phyloP scores from a whole-genome alignment of 1,139 yeast genomes.

The Blastobotrys capitulatus region DNA sequence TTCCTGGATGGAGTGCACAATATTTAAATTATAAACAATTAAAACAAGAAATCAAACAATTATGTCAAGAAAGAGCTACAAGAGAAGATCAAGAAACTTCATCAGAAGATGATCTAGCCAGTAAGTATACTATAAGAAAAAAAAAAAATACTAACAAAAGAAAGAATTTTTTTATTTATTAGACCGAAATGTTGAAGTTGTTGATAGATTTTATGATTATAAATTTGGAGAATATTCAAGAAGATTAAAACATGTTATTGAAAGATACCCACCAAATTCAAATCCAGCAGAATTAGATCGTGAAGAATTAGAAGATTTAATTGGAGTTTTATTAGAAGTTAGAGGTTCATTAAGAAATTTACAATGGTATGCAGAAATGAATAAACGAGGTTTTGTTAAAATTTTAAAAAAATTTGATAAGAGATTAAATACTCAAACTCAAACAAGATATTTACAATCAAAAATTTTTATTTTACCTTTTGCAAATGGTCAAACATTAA shows the following conservation, averaged over 20 bases:
- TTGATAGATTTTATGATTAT: constrained; percentile 69
- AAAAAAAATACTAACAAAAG: not conserved
- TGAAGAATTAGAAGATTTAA: constrained; percentile 78
- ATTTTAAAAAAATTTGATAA: constrained; percentile 89
- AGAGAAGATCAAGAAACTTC: constrained; percentile 16
- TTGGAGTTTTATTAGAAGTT: constrained; percentile 69
- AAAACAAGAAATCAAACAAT: constrained; percentile 69
- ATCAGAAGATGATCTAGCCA: constrained; percentile 28
- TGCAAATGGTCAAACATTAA: constrained; percentile 56
- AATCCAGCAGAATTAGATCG: constrained; percentile 34
- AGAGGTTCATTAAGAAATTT: constrained; percentile 75
- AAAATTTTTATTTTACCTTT: constrained; percentile 73
- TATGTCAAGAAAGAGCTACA: constrained; percentile 26
- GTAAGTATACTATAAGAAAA: constrained; percentile 17
- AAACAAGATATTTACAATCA: constrained; percentile 59
- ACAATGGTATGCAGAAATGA: constrained; percentile 87
- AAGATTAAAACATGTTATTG: constrained; percentile 44
- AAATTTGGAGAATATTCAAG: constrained; percentile 71
- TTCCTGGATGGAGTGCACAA: constrained; percentile 72
- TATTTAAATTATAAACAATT: constrained; percentile 84
- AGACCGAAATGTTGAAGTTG: constrained; percentile 77
- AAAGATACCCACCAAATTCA: constrained; percentile 26
- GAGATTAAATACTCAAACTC: constrained; percentile 66
- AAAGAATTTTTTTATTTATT: constrained; percentile 72
- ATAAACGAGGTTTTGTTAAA: constrained; percentile 84